Conservation (phyloP, 345 rosid species). For the Salix arbutifolia region DNA sequence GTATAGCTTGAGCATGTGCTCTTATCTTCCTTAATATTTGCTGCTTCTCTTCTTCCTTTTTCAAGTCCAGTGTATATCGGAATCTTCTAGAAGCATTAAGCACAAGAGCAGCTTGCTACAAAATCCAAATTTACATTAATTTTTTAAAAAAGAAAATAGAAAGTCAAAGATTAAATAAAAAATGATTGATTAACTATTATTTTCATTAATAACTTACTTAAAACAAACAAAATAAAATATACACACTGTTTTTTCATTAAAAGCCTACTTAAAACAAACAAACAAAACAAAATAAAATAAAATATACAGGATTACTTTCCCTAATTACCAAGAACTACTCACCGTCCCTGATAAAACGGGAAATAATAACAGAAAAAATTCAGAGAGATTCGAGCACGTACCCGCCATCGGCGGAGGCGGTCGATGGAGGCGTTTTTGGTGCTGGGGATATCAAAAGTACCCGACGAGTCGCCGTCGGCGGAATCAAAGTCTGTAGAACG, state of each 20-base stretch:
- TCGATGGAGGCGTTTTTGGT: conserved; percentile 29
- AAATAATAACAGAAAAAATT: not conserved
- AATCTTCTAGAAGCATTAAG: conserved; percentile 94
- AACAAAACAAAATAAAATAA: too few relatives aligned
- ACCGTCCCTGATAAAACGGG: not conserved
- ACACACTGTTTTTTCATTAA: too few relatives aligned
- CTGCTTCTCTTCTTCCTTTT: conserved; percentile 74
- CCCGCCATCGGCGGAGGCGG: conserved; percentile 34
- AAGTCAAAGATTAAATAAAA: too few relatives aligned
- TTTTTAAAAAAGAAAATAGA: not conserved
- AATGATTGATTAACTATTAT: not conserved
- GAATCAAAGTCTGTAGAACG: not conserved
- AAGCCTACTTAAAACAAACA: too few relatives aligned
- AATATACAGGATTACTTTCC: too few relatives aligned
- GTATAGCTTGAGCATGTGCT: conserved; percentile 90
- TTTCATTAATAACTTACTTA: too few relatives aligned
- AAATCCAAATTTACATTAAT: not conserved
- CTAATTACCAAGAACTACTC: not conserved
- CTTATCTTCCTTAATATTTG: conserved; percentile 73
- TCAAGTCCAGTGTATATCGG: conserved; percentile 92
- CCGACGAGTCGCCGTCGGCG: not conserved
- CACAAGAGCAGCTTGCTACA: conserved; percentile 90
- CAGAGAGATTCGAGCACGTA: not conserved
- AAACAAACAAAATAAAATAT: too few relatives aligned
- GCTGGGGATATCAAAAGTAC: conserved; percentile 21